These are phyloP conservation scores for Naganishia kalamii DNA, from an alignment of 768 basidiomycete species.

Conservation along the genomic window DNA sequence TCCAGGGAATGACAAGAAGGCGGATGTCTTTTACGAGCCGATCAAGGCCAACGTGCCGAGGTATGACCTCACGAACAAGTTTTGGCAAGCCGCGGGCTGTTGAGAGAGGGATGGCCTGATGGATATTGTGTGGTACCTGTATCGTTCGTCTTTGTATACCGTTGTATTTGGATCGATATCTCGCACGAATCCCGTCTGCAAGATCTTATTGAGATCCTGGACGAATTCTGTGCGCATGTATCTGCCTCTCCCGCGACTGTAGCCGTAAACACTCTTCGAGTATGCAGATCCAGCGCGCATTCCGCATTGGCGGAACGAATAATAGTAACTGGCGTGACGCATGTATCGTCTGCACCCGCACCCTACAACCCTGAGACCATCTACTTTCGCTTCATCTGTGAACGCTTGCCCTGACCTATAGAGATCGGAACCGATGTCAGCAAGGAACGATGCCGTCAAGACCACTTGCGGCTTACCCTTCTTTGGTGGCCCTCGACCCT, in stretches of 20 bases:
- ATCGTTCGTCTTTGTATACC: neutral
- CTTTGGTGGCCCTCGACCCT: constrained; percentile 42
- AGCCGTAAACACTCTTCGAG: no score
- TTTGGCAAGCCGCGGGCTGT: constrained; percentile 13
- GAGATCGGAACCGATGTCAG: neutral
- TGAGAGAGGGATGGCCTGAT: neutral
- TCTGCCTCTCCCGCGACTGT: no score
- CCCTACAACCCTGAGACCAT: neutral
- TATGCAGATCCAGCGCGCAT: no score
- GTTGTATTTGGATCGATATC: neutral
- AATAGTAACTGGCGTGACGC: no score
- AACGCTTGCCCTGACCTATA: constrained; percentile 15
- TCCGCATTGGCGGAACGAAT: neutral
- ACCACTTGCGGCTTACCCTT: constrained; percentile 30
- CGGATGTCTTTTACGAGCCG: constrained; percentile 10
- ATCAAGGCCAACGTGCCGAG: constrained; percentile 9
- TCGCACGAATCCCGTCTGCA: neutral
- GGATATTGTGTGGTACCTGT: neutral
- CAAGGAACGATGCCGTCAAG: neutral
- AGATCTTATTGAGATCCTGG: no score
- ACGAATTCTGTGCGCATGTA: no score
- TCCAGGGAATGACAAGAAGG: constrained; percentile 11
- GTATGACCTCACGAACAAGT: constrained; percentile 15
- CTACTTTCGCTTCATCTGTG: constrained; percentile 14
- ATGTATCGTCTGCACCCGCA: neutral